Evolutionary conservation across 257 asterid species (phyloP).

Genomic region (Parsonsia alboflavescens): DNA sequence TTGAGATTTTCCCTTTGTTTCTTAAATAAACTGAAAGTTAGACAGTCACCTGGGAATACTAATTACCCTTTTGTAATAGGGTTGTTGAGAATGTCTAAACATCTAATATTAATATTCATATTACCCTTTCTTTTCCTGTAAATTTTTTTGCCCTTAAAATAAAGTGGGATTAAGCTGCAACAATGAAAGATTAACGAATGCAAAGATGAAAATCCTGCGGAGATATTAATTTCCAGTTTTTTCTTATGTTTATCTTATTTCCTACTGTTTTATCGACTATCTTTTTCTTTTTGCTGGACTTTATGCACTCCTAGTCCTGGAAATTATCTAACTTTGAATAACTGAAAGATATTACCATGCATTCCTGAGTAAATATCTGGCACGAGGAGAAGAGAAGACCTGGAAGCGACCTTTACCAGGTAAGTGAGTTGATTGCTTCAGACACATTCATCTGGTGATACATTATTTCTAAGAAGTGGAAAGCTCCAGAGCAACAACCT

Average conservation of each 20-base stretch:
- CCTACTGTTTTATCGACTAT: not conserved
- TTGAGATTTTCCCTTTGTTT: slow-evolving; percentile 8
- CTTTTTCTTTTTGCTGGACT: not conserved
- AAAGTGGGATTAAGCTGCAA: not conserved
- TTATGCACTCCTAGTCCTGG: not conserved
- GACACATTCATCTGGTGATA: no score
- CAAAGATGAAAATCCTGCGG: not conserved
- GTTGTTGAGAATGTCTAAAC: not conserved
- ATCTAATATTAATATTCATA: not conserved
- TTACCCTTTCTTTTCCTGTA: not conserved
- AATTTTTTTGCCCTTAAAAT: not conserved
- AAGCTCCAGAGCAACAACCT: no score
- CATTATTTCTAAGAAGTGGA: no score
- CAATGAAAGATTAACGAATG: not conserved
- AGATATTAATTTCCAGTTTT: not conserved
- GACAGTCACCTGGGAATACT: slow-evolving; percentile 2
- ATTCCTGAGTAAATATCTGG: slow-evolving; percentile 63
- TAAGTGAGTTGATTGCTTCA: no score
- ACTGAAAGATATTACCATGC: slow-evolving; percentile 60
- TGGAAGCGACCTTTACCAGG: no score
- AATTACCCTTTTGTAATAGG: not conserved
- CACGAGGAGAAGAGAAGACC: no score
- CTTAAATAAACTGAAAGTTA: not conserved
- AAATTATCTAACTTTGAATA: slow-evolving; percentile 13
- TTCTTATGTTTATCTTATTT: not conserved